Evolutionary conservation across 1,284 basidiomycete genomes (phyloP).

Genomic region (Apiotrichum sp.): DNA sequence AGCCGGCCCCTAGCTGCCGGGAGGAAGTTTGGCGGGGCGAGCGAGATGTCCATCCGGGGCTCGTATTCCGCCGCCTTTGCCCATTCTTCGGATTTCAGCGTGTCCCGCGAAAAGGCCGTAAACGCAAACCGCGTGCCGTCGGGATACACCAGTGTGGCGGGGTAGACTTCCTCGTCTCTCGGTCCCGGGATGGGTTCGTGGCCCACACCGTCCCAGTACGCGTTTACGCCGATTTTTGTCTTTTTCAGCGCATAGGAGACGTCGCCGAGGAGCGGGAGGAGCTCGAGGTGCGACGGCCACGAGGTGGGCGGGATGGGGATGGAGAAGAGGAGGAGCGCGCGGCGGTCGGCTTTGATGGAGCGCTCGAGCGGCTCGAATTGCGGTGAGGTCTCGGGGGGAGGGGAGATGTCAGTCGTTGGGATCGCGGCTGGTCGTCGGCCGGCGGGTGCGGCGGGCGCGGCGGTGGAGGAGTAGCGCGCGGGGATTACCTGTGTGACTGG

Average conservation of each 20-base stretch:
- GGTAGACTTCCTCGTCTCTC: constrained; percentile 22
- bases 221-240: constrained; percentile 27
- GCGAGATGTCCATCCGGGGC: constrained; percentile 1
- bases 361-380: constrained; percentile 13
- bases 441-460: too few relatives aligned
- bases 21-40: background rate
- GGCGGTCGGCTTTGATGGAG: constrained; percentile 17
- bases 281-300: constrained; percentile 40
- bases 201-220: constrained; percentile 30
- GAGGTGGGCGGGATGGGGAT: constrained; percentile 29
- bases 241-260: constrained; percentile 19
- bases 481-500: too few relatives aligned
- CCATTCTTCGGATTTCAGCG: constrained; percentile 9
- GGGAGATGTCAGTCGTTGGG: background rate
- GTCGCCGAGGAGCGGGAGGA: constrained; percentile 27
- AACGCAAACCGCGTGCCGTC: constrained; percentile 27
- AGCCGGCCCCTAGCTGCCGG: background rate
- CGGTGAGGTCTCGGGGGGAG: background rate
- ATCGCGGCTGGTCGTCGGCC: background rate
- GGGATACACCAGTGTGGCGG: constrained; percentile 30
- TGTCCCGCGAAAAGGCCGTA: constrained; percentile 14
- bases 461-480: too few relatives aligned
- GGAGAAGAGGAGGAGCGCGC: constrained; percentile 32
- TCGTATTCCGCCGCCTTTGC: constrained; percentile 13
- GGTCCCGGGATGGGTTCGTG: constrained; percentile 1